These are phyloP conservation scores for Fennellomyces sp. DNA, from an alignment of 371 early-diverging fungal genomes.

Conservation along the genomic window DNA sequence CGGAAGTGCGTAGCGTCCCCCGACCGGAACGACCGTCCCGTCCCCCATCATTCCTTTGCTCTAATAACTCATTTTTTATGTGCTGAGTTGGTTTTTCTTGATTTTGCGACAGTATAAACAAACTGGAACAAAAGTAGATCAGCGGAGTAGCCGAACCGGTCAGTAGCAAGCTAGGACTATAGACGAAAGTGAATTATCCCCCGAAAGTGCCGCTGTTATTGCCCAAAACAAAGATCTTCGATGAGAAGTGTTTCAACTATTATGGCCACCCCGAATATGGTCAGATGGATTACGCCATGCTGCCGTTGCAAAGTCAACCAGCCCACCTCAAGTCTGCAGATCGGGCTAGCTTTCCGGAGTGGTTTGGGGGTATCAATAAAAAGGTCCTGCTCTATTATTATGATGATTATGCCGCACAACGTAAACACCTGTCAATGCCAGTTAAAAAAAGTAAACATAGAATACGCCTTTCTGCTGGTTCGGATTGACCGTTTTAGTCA, in stretches of 20 bases:
- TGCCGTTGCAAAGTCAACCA: constrained; percentile 8
- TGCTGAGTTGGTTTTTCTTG: background rate
- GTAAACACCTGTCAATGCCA: constrained; percentile 2
- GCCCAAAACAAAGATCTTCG: constrained; percentile 13
- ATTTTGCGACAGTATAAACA: no score
- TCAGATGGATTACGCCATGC: constrained; percentile 19
- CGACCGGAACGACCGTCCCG: constrained; percentile 7
- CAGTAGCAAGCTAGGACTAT: no score
- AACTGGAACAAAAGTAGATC: no score
- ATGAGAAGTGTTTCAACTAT: constrained; percentile 7
- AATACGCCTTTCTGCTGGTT: background rate
- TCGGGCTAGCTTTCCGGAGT: constrained; percentile 6
- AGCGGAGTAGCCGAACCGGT: no score
- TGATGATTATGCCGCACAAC: background rate
- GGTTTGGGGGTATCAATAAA: background rate
- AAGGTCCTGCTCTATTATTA: no score
- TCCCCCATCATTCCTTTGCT: background rate
- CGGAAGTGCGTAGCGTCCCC: constrained; percentile 7
- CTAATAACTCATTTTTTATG: background rate
- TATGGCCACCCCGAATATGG: constrained; percentile 7
- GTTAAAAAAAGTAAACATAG: background rate
- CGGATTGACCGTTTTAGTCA: background rate
- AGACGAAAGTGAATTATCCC: no score
- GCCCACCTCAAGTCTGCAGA: constrained; percentile 2
- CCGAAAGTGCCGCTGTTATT: constrained; percentile 1